Base-by-base conservation (phyloP, 176 grass and related monocot species). In the Themeda triandra region DNA sequence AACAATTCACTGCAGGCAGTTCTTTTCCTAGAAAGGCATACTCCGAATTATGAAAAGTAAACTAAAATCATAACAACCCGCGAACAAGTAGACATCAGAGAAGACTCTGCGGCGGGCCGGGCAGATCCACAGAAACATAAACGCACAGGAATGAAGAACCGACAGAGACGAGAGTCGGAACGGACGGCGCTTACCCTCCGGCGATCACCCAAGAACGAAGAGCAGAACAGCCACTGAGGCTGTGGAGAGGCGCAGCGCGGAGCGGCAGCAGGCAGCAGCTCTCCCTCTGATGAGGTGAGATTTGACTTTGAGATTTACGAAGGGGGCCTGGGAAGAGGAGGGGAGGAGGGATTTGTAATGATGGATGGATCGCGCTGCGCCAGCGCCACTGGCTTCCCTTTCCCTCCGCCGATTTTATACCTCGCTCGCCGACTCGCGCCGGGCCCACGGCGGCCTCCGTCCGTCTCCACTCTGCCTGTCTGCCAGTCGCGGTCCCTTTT, bases 341-440 rank as follows among this genome's bases (percentile, higher is more conserved):
- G 29, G 27, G 13, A 29, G 32, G 71, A 35, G 35, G 6, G 12
- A 69, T 63, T 74, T 66, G 46, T 80, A 48, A 31, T 10, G 76
- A 15, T 51, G 46, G 71, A 23, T 23, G 53, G 21, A 56, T 8
- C 14, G 75, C 8, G 69, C 27, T 56, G 31, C 84, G 41, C 67
- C 31, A n/a, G 18, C 5, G 30, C 64, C 65, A 2, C 48, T 76
- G 1, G 27, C 32, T 71, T n/a, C 51, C 63, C n/a, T 68, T 46
- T 41, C 36, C 31, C 27, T 44, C 87, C 73, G 54, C 73, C 73
- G 53, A 11, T 88, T 83, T 71, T 83, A 63, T 88, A 88, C 73
- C 44, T 24, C 24, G 44, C 44, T 24, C 24, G 44, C 49, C 12
- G 78, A 31, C 58, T 31, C 19, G 69, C 17, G 10, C 1, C 54